These are phyloP conservation scores for Lophiotrema nucula DNA, from an alignment of 495 filamentous ascomycete genomes.

Conservation along the genomic window DNA sequence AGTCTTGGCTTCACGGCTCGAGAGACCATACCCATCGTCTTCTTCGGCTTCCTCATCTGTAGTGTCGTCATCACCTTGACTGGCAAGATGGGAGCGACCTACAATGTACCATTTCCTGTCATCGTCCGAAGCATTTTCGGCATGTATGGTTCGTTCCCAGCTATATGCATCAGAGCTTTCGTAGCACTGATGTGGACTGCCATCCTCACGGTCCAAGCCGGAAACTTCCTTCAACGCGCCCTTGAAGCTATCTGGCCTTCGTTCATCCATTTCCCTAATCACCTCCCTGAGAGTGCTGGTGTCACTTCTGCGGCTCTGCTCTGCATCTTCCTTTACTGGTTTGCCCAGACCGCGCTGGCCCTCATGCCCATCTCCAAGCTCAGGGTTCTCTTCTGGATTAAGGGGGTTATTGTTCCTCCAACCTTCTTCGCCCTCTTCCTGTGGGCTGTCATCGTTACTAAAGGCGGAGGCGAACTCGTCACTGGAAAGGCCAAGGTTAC, in stretches of 20 bases:
- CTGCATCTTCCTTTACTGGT: slow-evolving; percentile 53
- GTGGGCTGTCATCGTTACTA: slow-evolving; percentile 34
- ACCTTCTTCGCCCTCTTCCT: slow-evolving; percentile 37
- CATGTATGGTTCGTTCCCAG: slow-evolving; percentile 70
- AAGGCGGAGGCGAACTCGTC: slow-evolving; percentile 36
- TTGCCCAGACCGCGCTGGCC: slow-evolving; percentile 45
- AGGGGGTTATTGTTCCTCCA: slow-evolving; percentile 34
- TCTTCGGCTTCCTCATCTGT: slow-evolving; percentile 49
- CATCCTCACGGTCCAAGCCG: slow-evolving; percentile 50
- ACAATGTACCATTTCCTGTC: slow-evolving; percentile 87
- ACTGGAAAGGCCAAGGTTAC: slow-evolving; percentile 42
- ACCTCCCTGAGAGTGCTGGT: slow-evolving; percentile 45
- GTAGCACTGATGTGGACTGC: slow-evolving; percentile 53
- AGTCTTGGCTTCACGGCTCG: slow-evolving; percentile 50
- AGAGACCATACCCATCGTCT: slow-evolving; percentile 49
- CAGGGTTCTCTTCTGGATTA: slow-evolving; percentile 35
- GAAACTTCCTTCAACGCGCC: slow-evolving; percentile 46
- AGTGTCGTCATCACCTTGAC: slow-evolving; percentile 48
- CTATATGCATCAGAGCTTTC: slow-evolving; percentile 50
- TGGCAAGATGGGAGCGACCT: slow-evolving; percentile 58
- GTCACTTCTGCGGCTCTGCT: slow-evolving; percentile 51
- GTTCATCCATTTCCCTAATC: slow-evolving; percentile 55
- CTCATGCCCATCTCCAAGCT: slow-evolving; percentile 37
- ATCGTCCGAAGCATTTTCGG: slow-evolving; percentile 74
- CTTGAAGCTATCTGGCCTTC: slow-evolving; percentile 70